Evolutionary conservation across 2,329 filamentous ascomycete genomes (phyloP).

Genomic region (Phoma sp.): DNA sequence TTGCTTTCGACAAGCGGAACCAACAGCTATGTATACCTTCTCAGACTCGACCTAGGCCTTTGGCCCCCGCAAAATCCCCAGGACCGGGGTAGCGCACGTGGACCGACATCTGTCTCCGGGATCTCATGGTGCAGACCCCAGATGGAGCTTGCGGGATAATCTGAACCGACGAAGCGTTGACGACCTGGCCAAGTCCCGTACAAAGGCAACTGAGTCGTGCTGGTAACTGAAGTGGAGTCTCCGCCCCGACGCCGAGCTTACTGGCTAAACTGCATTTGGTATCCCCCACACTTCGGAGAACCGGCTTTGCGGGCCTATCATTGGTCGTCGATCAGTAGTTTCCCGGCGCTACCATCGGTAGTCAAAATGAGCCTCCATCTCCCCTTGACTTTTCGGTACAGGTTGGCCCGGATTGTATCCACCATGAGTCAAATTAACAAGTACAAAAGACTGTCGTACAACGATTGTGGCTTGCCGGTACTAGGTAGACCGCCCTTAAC

Average conservation of each 20-base stretch:
- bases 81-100: not conserved
- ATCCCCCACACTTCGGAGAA: not conserved
- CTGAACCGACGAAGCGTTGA: slow-evolving; percentile 1
- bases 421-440: not conserved
- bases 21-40: slow-evolving; percentile 3
- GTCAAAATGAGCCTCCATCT: not conserved
- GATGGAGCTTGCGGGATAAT: slow-evolving; percentile 4
- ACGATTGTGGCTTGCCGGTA: not conserved
- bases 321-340: not conserved
- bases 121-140: not conserved
- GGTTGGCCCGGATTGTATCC: not conserved
- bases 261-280: not conserved
- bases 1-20: not conserved
- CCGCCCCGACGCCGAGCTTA: not conserved
- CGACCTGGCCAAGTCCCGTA: not conserved
- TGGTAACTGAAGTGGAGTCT: not conserved
- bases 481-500: not conserved
- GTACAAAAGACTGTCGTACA: not conserved
- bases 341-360: slow-evolving; percentile 1
- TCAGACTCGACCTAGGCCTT: not conserved
- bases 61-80: slow-evolving; percentile 6
- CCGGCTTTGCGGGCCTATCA: not conserved
- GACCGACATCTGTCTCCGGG: slow-evolving; percentile 3
- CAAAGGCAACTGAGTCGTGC: not conserved
- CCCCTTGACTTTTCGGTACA: slow-evolving; percentile 1